Evolutionary conservation across 768 basidiomycete genomes (phyloP).

Genomic region (Imleria badia): DNA sequence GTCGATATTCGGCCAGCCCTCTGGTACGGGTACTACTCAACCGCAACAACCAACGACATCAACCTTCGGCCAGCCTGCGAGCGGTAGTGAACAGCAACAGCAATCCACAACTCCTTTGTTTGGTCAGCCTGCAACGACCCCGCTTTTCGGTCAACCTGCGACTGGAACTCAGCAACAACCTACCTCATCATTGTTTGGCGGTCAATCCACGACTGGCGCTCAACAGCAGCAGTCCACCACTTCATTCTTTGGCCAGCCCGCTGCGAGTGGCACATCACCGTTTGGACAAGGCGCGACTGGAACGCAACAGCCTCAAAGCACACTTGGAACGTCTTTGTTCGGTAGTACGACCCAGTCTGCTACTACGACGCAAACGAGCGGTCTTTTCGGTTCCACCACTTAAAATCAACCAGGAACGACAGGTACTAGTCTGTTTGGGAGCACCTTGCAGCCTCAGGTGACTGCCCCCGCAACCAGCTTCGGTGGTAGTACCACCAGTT

Average conservation of each 20-base stretch:
- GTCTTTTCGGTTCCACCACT: conserved; percentile 19
- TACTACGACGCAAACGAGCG: conserved; percentile 10
- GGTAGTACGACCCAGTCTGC: conserved; percentile 17
- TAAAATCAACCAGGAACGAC: conserved; percentile 21
- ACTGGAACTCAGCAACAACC: conserved; percentile 34
- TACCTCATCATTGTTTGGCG: conserved; percentile 40
- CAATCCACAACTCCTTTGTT: conserved; percentile 10
- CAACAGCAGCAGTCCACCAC: conserved; percentile 23
- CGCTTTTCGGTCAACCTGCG: conserved; percentile 28
- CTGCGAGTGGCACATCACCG: neutral
- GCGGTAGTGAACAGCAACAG: neutral
- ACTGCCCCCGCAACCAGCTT: neutral
- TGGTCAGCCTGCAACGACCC: conserved; percentile 24
- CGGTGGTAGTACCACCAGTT: conserved; percentile 5
- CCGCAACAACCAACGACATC: too few relatives aligned
- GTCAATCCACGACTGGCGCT: conserved; percentile 26
- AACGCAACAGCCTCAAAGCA: conserved; percentile 29
- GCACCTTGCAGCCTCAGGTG: too few relatives aligned
- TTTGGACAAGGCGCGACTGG: conserved; percentile 29
- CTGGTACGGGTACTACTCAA: too few relatives aligned
- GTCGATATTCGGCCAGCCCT: too few relatives aligned
- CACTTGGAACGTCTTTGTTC: conserved; percentile 38
- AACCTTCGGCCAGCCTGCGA: conserved; percentile 10
- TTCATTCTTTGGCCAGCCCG: conserved; percentile 29
- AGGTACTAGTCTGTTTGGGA: conserved; percentile 30